phyloP scores from a whole-genome alignment of 2,329 filamentous ascomycete species.

The Trichoderma sp. region DNA sequence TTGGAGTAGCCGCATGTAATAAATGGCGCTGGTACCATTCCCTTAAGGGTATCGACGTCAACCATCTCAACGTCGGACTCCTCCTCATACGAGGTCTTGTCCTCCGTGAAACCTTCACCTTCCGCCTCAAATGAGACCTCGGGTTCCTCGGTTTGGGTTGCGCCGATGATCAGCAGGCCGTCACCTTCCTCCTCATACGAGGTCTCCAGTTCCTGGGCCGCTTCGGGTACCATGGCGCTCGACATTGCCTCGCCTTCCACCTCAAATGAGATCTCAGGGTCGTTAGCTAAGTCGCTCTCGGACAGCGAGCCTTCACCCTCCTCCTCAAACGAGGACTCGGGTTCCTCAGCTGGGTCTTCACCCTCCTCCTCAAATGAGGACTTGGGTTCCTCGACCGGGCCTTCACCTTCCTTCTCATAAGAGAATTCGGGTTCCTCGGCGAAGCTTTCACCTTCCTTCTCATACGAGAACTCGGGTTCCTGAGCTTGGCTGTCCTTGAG shows the following conservation, averaged over 20 bases:
- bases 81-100: constrained; percentile 12
- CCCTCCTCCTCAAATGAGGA: neutral
- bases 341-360: constrained; percentile 11
- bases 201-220: constrained; percentile 12
- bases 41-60: neutral
- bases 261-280: constrained; percentile 10
- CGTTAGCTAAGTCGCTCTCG: neutral
- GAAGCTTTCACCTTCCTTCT: constrained; percentile 4
- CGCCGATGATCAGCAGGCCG: constrained; percentile 2
- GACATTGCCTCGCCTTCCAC: constrained; percentile 9
- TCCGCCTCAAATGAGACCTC: neutral
- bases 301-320: constrained; percentile 10
- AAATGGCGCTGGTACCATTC: constrained; percentile 4
- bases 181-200: constrained; percentile 9
- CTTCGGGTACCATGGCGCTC: neutral
- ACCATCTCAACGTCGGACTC: constrained; percentile 11
- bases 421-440: constrained; percentile 7
- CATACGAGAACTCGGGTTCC: neutral
- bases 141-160: constrained; percentile 7
- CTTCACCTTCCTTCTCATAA: constrained; percentile 5
- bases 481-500: neutral
- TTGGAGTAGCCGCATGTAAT: neutral
- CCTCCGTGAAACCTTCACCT: constrained; percentile 9
- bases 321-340: neutral
- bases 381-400: constrained; percentile 5